Evolutionary conservation across 2,329 filamentous ascomycete genomes (phyloP).

Genomic region (Ophiostoma quercus): DNA sequence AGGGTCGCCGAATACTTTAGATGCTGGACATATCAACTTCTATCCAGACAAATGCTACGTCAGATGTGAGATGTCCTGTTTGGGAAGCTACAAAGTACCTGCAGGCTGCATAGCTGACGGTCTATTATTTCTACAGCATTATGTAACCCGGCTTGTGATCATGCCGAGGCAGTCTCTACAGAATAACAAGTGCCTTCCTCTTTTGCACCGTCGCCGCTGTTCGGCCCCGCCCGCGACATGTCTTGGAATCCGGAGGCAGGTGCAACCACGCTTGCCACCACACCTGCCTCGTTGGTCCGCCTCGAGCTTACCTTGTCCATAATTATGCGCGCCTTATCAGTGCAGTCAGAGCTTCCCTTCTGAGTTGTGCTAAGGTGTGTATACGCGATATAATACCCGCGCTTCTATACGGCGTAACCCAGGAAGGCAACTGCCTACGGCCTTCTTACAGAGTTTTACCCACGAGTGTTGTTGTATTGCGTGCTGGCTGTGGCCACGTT

Average conservation of each 20-base stretch:
- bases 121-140: background rate
- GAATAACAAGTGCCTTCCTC: background rate
- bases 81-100: constrained; percentile 11
- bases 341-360: too few species aligned
- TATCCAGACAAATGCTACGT: constrained; percentile 3
- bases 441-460: too few species aligned
- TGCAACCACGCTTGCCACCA: constrained; percentile 2
- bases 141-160: background rate
- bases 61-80: constrained; percentile 12
- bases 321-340: background rate
- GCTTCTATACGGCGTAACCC: background rate
- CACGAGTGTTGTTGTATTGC: background rate
- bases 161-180: background rate
- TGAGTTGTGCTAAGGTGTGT: too few species aligned
- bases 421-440: background rate
- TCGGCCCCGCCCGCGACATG: constrained; percentile 1
- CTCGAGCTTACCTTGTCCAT: background rate
- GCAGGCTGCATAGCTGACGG: background rate
- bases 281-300: background rate
- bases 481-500: background rate
- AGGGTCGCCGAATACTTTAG: background rate
- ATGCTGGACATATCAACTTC: background rate
- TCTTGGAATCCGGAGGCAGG: constrained; percentile 11
- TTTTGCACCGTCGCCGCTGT: background rate
- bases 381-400: background rate